Evolutionary conservation across 495 filamentous ascomycete genomes (phyloP).

Genomic region (Tetracladium marchalianum): DNA sequence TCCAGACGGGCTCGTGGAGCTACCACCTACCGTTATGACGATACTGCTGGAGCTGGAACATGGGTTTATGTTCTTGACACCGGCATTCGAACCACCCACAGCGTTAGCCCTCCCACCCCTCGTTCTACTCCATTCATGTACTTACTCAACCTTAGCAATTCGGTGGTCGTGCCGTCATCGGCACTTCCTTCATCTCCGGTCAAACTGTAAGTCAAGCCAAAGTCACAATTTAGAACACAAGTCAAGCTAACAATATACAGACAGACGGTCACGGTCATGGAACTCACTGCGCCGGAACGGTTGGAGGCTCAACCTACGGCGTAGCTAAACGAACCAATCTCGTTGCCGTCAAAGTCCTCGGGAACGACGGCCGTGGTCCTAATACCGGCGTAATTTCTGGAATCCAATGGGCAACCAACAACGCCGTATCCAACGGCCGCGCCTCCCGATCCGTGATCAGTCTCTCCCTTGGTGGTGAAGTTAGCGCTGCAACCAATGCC

Average conservation of each 20-base stretch:
- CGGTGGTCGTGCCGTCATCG: background rate
- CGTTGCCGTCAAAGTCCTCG: constrained; percentile 59
- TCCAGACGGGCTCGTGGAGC: constrained; percentile 21
- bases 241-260: constrained; percentile 8
- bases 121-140: constrained; percentile 33
- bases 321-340: constrained; percentile 57
- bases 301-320: constrained; percentile 53
- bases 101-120: constrained; percentile 3
- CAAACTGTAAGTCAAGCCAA: constrained; percentile 20
- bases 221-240: constrained; percentile 20
- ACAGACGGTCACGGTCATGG: constrained; percentile 52
- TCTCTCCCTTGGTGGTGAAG: constrained; percentile 43
- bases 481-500: constrained; percentile 38
- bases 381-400: constrained; percentile 51
- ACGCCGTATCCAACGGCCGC: constrained; percentile 30
- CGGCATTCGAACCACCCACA: constrained; percentile 34
- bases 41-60: constrained; percentile 24
- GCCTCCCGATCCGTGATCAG: constrained; percentile 32
- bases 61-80: constrained; percentile 36
- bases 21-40: constrained; percentile 30
- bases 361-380: constrained; percentile 41
- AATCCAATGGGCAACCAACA: constrained; percentile 47
- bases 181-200: constrained; percentile 7
- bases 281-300: constrained; percentile 59
- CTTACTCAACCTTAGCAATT: constrained; percentile 3